Evolutionary conservation across 2,329 filamentous ascomycete species (phyloP), one percentile per base, ranked within the genome.

Genomic region (Penicillium polonicum): DNA sequence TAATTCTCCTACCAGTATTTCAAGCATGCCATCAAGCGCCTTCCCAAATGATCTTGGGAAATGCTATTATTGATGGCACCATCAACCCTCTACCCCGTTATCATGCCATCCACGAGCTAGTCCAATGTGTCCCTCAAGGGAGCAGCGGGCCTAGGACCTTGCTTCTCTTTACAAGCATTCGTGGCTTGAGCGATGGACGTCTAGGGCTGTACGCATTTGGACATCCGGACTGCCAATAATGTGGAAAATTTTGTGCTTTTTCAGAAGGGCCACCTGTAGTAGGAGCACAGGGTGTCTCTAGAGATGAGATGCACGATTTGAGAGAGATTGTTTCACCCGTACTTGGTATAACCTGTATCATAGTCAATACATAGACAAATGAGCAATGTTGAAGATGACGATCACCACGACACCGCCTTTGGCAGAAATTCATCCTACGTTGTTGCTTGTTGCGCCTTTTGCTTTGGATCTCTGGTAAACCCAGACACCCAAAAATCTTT

Each of bases 381-480:
- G 21, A 23, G 39, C 35, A 8, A 8, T 4, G 36, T 10, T 43
- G 23, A 29, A 23, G 19, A 33, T 46, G 12, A 31, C 21, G 41
- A 36, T n/a, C 8, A n/a, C n/a, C 5, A 7, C 3, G 10, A 52
- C 48, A 64, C 61, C 61, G 61, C 61, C 55, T 48, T 35, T 10
- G 67, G 68, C 69, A 71, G 62, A 71, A 71, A 65, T 42, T 53
- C 25, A 44, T 41, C 29, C 21, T 12, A 17, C 25, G 19, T 27
- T 12, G 19, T 25, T 31, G 10, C 12, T 27, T 27, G 21, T 15
- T 25, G 49, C 48, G 41, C 36, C 57, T 31, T 27, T 51, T 55
- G 44, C 35, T 53, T 44, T 27, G 48, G 29, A 42, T 21, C n/a
- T 19, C 43, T 48, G 23, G 42, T 43, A 54, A 43, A 12, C 35